phyloP scores from a whole-genome alignment of 768 basidiomycete genomes.

The Grammothele lineata region DNA sequence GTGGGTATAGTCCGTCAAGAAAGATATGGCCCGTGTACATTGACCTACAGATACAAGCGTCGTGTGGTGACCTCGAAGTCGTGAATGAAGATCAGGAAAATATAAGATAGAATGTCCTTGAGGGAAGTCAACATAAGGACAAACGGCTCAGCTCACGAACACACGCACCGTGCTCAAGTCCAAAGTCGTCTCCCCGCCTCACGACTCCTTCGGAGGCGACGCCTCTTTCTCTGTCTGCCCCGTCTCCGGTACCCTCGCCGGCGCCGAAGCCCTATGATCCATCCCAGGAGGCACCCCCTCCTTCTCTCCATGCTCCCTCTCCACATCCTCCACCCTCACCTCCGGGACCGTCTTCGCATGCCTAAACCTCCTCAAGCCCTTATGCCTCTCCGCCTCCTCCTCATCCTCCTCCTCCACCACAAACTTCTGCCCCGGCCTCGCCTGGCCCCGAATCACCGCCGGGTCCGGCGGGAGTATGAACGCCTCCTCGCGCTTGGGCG shows the following conservation, averaged over 20 bases:
- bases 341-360: conserved; percentile 8
- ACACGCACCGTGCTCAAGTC: no score
- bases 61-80: no score
- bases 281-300: conserved; percentile 12
- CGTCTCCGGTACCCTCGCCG: conserved; percentile 1
- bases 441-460: conserved; percentile 52
- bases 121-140: no score
- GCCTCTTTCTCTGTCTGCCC: no score
- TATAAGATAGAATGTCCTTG: no score
- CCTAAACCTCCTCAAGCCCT: background rate
- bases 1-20: no score
- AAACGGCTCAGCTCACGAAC: no score
- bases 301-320: conserved; percentile 8
- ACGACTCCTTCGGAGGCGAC: no score
- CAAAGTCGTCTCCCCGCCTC: no score
- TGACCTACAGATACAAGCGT: no score
- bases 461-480: conserved; percentile 61
- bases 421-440: conserved; percentile 35
- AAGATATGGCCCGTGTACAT: no score
- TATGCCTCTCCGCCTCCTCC: background rate
- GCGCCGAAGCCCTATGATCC: conserved; percentile 10
- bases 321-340: conserved; percentile 3
- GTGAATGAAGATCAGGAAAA: no score
- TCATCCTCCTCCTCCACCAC: conserved; percentile 13
- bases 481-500: conserved; percentile 30